These are phyloP conservation scores for Emydomyces testavorans DNA, from an alignment of 2,329 filamentous ascomycete species.

Conservation along the genomic window DNA sequence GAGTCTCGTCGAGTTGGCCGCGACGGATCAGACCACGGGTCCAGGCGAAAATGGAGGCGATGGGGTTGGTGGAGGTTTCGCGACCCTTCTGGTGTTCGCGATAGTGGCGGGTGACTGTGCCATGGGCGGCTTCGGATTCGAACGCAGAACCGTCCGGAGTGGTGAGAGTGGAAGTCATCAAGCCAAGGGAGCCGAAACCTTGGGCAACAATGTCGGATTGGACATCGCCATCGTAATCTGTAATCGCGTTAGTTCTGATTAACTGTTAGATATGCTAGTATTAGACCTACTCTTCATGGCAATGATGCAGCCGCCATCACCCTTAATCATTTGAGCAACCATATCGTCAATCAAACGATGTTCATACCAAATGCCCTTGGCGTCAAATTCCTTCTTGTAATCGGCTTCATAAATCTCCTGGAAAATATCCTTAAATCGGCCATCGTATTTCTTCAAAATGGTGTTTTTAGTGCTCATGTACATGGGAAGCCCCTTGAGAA, in stretches of 20 bases:
- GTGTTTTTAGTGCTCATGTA: conserved; percentile 99
- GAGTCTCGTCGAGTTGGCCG: conserved; percentile 84
- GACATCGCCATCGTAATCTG: conserved; percentile 97
- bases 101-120: conserved; percentile 96
- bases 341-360: conserved; percentile 98
- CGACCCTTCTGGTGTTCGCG: conserved; percentile 97
- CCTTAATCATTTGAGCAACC: conserved; percentile 99
- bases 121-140: conserved; percentile 95
- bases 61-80: conserved; percentile 96
- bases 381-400: conserved; percentile 83
- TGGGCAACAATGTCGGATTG: conserved; percentile 98
- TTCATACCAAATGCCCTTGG: conserved; percentile 95
- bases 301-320: conserved; percentile 88
- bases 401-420: conserved; percentile 83
- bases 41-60: conserved; percentile 98
- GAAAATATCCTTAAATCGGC: conserved; percentile 98
- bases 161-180: conserved; percentile 97
- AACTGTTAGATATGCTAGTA: conserved; percentile 1
- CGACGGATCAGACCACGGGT: conserved; percentile 88
- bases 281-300: conserved; percentile 78
- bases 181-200: conserved; percentile 91
- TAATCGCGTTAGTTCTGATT: conserved; percentile 18
- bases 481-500: conserved; percentile 76
- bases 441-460: conserved; percentile 97
- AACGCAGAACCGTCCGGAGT: conserved; percentile 95